phyloP scores from a whole-genome alignment of 345 rosid species.

The Mercurialis annua region DNA sequence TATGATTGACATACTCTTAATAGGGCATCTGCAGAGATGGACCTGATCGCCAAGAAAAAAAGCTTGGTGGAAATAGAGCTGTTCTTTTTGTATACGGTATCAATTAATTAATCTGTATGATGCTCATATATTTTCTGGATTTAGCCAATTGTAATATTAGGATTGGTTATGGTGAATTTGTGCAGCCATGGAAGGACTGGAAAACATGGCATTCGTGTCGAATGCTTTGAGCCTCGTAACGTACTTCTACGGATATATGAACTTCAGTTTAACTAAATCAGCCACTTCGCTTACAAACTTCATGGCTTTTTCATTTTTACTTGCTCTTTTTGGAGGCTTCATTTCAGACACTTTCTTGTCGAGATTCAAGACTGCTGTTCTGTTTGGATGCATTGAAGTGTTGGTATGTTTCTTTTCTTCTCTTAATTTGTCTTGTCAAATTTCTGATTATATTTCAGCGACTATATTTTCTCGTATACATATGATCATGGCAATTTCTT shows the following conservation, averaged over 20 bases:
- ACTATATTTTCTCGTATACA: no score
- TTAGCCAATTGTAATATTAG: no score
- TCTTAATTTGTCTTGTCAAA: background rate
- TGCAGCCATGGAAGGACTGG: slow-evolving; percentile 53
- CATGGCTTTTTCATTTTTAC: slow-evolving; percentile 49
- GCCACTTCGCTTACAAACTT: slow-evolving; percentile 65
- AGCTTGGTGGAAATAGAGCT: slow-evolving; percentile 47
- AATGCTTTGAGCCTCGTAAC: slow-evolving; percentile 48
- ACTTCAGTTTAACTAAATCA: slow-evolving; percentile 58
- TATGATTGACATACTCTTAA: background rate
- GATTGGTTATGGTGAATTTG: background rate
- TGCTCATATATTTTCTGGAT: no score
- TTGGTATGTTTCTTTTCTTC: slow-evolving; percentile 31
- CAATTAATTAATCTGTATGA: background rate
- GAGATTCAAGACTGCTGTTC: slow-evolving; percentile 55
- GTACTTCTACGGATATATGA: slow-evolving; percentile 57
- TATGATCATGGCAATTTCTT: no score
- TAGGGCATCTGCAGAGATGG: slow-evolving; percentile 33
- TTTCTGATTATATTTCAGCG: no score
- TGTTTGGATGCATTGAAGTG: slow-evolving; percentile 50
- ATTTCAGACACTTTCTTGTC: slow-evolving; percentile 59
- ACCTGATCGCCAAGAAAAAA: slow-evolving; percentile 24
- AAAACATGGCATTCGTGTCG: slow-evolving; percentile 56
- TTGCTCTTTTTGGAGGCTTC: slow-evolving; percentile 62
- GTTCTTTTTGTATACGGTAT: slow-evolving; percentile 50